Evolutionary conservation across 257 asterid species (phyloP), one percentile per base, ranked within the genome.

Genomic region (Nemophila menziesii): DNA sequence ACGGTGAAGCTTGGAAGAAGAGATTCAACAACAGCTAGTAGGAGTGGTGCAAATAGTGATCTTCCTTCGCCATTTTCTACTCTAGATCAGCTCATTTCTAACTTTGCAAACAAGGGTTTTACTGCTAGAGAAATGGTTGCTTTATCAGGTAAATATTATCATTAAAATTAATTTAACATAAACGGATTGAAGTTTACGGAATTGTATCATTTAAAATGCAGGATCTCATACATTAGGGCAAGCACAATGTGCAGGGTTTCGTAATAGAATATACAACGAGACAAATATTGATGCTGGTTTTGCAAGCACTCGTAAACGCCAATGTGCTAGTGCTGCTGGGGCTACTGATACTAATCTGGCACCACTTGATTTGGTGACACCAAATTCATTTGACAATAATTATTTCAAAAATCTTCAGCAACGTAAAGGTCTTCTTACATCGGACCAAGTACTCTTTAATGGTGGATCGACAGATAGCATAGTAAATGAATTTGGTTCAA

Each of bases 211-310:
- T n/a, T n/a, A n/a, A n/a, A n/a, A n/a, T n/a, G n/a, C n/a, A n/a
- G 65, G 73, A 17, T 57, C 66, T 0, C 69, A 67, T 46, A 61
- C 69, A 13, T 16, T 67, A 38, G 74, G 69, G 14, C 70, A 67
- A 19, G 57, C 61, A 11, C 66, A 34, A n/a, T 67, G 74, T 11
- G 0, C 10, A 11, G 8, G 39, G 4, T 67, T 62, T 8, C 47
- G 74, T 0, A 3, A 17, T 0, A 46, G 70, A 36, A 52, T 68
- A 11, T 54, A 62, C 20, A 67, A 67, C 3, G 57, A 49, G 36
- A 45, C 70, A 17, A 53, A 68, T 4, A 68, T 67, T 17, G 74
- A 67, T 21, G 62, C 64, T 4, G 57, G 61, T 7, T 67, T 67
- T 9, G 70, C 70, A 0, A 57, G 70, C 60, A 62, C 57, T 14